Conservation (phyloP, 1,284 basidiomycete genomes). For the Trametes hirsuta region DNA sequence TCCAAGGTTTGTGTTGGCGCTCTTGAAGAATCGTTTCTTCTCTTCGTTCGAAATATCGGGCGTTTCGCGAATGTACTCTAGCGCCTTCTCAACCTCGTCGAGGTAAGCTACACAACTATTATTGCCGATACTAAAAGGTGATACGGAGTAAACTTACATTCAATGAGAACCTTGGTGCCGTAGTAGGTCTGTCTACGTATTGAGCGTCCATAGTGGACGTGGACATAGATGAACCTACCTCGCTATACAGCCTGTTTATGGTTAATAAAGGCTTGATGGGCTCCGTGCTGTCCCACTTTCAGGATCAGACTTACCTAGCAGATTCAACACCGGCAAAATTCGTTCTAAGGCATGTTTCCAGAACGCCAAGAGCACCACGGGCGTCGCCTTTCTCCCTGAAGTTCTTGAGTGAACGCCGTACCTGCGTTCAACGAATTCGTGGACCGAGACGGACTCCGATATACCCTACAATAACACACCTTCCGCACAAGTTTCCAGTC, state of each 20-base stretch:
- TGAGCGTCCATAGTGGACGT: neutral
- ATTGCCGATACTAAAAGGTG: neutral
- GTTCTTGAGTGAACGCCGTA: conserved; percentile 64
- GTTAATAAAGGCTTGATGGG: too few relatives aligned
- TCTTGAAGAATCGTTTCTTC: conserved; percentile 92
- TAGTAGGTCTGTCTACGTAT: conserved; percentile 74
- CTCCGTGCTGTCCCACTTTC: too few relatives aligned
- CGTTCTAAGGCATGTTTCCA: conserved; percentile 90
- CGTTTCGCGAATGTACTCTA: conserved; percentile 77
- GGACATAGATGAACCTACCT: conserved; percentile 50
- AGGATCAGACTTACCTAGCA: conserved; percentile 50
- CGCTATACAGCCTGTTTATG: conserved; percentile 76
- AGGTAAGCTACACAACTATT: conserved; percentile 63
- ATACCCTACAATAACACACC: conserved; percentile 40
- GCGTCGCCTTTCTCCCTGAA: conserved; percentile 77
- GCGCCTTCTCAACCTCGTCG: conserved; percentile 73
- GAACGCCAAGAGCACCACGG: conserved; percentile 84
- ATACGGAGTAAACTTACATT: conserved; percentile 55
- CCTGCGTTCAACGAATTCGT: conserved; percentile 40
- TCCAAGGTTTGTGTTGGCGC: conserved; percentile 88
- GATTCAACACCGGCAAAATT: conserved; percentile 98
- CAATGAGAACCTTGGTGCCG: conserved; percentile 87
- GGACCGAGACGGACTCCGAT: neutral
- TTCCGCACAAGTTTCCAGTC: conserved; percentile 86
- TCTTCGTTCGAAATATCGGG: conserved; percentile 81